Percentiles rank a stretch among this genome's conserved stretches.
phyloP scores from a whole-genome alignment of 2,329 filamentous ascomycete species.

The Aureobasidium sp. region DNA sequence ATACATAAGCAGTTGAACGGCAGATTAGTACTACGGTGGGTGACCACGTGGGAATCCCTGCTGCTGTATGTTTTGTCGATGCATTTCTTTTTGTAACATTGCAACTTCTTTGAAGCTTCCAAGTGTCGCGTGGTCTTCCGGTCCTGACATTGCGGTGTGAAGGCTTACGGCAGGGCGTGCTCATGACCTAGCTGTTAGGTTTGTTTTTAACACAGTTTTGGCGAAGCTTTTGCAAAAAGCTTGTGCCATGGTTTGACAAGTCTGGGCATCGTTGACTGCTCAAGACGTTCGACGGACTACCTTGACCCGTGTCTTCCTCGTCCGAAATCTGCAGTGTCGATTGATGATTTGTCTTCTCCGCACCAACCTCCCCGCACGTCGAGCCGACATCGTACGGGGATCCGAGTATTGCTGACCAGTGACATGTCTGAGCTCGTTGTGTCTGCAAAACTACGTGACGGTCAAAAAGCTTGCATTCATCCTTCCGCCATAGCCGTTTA shows the following conservation, averaged over 20 bases:
- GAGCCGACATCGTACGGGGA: neutral
- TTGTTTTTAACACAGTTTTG: neutral
- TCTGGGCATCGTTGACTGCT: neutral
- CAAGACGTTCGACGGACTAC: neutral
- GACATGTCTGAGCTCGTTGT: neutral
- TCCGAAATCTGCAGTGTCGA: neutral
- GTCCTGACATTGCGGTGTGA: no score
- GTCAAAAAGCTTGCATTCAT: neutral
- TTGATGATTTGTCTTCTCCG: neutral
- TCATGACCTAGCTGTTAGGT: no score
- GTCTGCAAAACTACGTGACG: neutral
- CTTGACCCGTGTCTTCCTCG: neutral
- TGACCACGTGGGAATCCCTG: no score
- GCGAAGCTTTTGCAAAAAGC: neutral
- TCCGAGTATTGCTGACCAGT: neutral
- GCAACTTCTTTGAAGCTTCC: no score
- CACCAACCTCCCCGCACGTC: neutral
- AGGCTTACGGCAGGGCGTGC: no score
- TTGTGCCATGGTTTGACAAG: neutral
- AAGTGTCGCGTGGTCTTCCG: no score
- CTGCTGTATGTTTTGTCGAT: no score
- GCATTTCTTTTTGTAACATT: no score
- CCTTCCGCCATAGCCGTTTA: constrained; percentile 5
- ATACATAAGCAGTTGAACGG: no score
- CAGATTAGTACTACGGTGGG: no score